Evolutionary conservation across 2,329 filamentous ascomycete species (phyloP), one percentile per base, ranked within the genome.

Genomic region (Clonostachys chloroleuca): DNA sequence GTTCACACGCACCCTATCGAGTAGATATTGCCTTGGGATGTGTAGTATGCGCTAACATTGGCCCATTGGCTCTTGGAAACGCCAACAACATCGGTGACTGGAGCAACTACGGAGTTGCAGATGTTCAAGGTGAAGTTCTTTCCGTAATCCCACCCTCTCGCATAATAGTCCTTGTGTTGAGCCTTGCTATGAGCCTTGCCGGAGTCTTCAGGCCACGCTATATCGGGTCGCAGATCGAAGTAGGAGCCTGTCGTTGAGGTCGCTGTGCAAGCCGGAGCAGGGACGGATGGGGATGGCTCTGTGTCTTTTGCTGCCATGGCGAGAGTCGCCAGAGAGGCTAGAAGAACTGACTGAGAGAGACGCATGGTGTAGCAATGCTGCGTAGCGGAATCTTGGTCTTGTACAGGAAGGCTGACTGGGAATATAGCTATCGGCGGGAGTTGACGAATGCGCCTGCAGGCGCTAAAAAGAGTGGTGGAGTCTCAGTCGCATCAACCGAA

Each of bases 101-200:
- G 70, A 55, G 87, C 81, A 14, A 91, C 77, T n/a, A 92, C 86
- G 2, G 87, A 74, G 35, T 77, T 83, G 69, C 89, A 94, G 56
- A 94, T 84, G 67, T 94, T 94, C 57, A 92, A 62, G 3, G 88
- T 92, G 59, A 94, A 94, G 69, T 92, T 92, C 53, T 82, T 81
- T 52, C 80, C 82, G 56, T 91, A 89, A 66, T 92, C 89, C 63
- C 83, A 87, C 34, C 89, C 89, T 49, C 78, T 79, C 8, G 86
- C 82, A 52, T 81, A 75, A 63, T 83, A 83, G 59, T 83, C 78
- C 34, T 69, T 67, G 10, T 67, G 65, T 12, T 67, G 65, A 30
- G 61, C 63, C 13, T 68, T 67, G 52, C 68, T 70, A 51, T 69
- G 65, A 13, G 68, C 59, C 55, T 75, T 76, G 6, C 66, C 71